phyloP scores from a whole-genome alignment of 257 asterid genomes.

The Nicotiana tabacum region DNA sequence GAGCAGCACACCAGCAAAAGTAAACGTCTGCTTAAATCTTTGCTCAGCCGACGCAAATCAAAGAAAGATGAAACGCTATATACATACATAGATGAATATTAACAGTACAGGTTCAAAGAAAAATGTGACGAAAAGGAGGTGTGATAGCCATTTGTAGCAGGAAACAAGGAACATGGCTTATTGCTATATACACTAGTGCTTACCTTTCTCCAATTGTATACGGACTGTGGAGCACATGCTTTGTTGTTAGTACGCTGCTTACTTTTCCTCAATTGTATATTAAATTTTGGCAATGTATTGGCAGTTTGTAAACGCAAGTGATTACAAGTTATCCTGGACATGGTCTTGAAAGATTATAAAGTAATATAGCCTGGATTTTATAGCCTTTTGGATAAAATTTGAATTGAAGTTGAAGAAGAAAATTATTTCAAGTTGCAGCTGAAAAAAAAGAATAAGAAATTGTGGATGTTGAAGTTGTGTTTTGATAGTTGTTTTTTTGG shows the following conservation, averaged over 20 bases:
- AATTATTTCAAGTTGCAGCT: neutral
- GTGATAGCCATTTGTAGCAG: neutral
- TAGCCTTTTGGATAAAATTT: neutral
- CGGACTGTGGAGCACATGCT: neutral
- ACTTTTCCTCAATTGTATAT: slow-evolving; percentile 6
- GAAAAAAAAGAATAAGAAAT: neutral
- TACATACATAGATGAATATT: slow-evolving; percentile 87
- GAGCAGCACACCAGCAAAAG: slow-evolving; percentile 73
- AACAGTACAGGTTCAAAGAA: slow-evolving; percentile 9
- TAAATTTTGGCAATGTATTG: slow-evolving; percentile 4
- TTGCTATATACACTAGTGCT: neutral
- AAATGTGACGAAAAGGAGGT: neutral
- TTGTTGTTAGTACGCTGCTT: neutral
- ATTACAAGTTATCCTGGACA: neutral
- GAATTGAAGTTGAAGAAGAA: neutral
- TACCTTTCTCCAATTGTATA: neutral
- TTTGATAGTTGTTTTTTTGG: no score
- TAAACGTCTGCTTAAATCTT: slow-evolving; percentile 78
- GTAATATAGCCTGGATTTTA: neutral
- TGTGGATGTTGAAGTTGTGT: neutral
- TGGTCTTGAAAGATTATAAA: neutral
- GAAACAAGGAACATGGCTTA: neutral
- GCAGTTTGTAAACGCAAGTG: neutral
- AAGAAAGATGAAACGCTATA: slow-evolving; percentile 83
- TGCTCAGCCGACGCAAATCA: slow-evolving; percentile 83